A percentile compares a stretch with the other conserved stretches of the same genome.
phyloP scores from a whole-genome alignment of 768 basidiomycete species.

The Lactarius hatsudake region DNA sequence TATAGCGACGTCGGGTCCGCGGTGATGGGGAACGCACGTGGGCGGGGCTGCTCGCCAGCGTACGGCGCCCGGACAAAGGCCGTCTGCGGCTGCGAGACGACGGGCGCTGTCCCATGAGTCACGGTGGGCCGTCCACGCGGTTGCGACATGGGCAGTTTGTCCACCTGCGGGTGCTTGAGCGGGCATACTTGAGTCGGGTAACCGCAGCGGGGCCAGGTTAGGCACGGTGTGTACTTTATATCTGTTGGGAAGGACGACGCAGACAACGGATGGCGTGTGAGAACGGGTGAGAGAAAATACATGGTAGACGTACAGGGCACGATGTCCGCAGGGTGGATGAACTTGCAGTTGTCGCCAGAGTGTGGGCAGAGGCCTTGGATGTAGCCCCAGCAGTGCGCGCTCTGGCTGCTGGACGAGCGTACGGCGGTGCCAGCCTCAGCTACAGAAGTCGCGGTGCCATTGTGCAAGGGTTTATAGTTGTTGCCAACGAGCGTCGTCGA shows the following conservation, averaged over 20 bases:
- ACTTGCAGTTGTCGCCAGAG: not conserved
- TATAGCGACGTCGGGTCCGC: not conserved
- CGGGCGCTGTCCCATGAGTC: too few species aligned
- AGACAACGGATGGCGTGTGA: not conserved
- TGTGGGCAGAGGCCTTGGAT: conserved; percentile 18
- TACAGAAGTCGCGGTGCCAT: not conserved
- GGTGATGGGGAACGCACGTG: not conserved
- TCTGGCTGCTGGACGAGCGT: conserved; percentile 10
- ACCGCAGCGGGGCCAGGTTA: conserved; percentile 17
- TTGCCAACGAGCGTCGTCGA: not conserved
- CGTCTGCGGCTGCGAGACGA: not conserved
- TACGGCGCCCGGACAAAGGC: not conserved
- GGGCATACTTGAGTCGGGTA: conserved; percentile 3
- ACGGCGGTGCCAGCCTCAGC: not conserved
- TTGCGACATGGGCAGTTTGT: not conserved
- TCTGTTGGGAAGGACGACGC: not conserved
- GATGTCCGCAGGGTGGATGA: conserved; percentile 5
- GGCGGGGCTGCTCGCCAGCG: not conserved
- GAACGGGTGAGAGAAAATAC: not conserved
- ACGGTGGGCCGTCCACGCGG: not conserved
- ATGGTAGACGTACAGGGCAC: conserved; percentile 1
- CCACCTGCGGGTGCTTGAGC: conserved; percentile 18
- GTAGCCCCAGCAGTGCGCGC: conserved; percentile 21
- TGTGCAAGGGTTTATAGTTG: not conserved
- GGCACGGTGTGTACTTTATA: conserved; percentile 17